Evolutionary conservation across 2,329 filamentous ascomycete genomes (phyloP).

Genomic region (Emericellopsis cladophorae): DNA sequence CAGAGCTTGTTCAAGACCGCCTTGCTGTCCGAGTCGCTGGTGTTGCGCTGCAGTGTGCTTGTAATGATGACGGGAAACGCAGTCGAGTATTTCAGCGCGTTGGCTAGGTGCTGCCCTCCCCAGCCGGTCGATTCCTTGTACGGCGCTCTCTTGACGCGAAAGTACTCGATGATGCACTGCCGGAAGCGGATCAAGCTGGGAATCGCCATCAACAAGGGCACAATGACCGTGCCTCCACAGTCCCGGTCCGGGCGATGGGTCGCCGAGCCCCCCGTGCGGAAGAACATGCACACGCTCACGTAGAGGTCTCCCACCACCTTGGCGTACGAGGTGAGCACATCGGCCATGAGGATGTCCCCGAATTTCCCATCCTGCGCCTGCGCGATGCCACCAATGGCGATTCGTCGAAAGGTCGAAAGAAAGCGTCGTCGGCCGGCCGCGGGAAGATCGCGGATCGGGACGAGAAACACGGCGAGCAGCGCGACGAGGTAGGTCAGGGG

Average conservation of each 20-base stretch:
- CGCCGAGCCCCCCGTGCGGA: constrained; percentile 55
- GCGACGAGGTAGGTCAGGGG: constrained; percentile 73
- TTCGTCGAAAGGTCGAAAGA: constrained; percentile 60
- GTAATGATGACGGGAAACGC: constrained; percentile 87
- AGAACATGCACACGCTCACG: constrained; percentile 84
- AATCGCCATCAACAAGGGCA: constrained; percentile 72
- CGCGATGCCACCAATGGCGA: constrained; percentile 76
- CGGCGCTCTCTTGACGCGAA: constrained; percentile 51
- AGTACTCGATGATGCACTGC: constrained; percentile 84
- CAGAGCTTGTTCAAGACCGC: constrained; percentile 43
- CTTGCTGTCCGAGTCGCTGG: constrained; percentile 26
- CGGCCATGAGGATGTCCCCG: constrained; percentile 83
- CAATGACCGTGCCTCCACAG: constrained; percentile 67
- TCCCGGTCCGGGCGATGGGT: constrained; percentile 70
- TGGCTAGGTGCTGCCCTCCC: constrained; percentile 81
- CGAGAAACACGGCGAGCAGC: constrained; percentile 56
- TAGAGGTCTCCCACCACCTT: constrained; percentile 87
- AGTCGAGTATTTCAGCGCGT: constrained; percentile 88
- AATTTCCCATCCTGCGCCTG: constrained; percentile 84
- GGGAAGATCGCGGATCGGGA: constrained; percentile 58
- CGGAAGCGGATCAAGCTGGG: constrained; percentile 79
- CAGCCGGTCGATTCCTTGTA: constrained; percentile 48
- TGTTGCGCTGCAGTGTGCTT: constrained; percentile 58
- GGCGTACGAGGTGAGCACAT: constrained; percentile 89
- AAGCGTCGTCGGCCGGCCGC: constrained; percentile 63